Percentiles rank a stretch among this genome's conserved stretches.
Evolutionary conservation across 371 early-diverging fungal species (phyloP).

Genomic region (Mucor indicus): DNA sequence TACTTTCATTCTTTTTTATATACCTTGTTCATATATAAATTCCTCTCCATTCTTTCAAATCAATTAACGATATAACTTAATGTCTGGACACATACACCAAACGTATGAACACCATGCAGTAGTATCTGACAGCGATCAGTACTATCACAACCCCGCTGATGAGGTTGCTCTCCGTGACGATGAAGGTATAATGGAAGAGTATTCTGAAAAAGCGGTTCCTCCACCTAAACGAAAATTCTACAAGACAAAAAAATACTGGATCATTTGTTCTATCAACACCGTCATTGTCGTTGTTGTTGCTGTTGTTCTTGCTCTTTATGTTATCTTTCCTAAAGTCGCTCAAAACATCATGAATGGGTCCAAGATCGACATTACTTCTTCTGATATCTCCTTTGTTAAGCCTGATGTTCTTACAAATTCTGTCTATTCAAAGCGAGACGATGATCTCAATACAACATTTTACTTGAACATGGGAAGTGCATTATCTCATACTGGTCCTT

Average conservation of each 20-base stretch:
- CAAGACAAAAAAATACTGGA: slow-evolving; percentile 57
- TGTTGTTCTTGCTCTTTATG: slow-evolving; percentile 49
- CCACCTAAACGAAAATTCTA: slow-evolving; percentile 46
- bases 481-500: slow-evolving; percentile 58
- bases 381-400: slow-evolving; percentile 50
- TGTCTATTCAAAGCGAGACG: slow-evolving; percentile 27
- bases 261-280: slow-evolving; percentile 46
- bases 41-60: slow-evolving; percentile 5
- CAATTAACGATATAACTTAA: neutral
- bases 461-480: slow-evolving; percentile 49
- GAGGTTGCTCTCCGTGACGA: slow-evolving; percentile 8
- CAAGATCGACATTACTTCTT: slow-evolving; percentile 42
- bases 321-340: slow-evolving; percentile 59
- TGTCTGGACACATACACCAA: slow-evolving; percentile 4
- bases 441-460: slow-evolving; percentile 37
- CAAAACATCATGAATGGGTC: slow-evolving; percentile 56
- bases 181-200: slow-evolving; percentile 41
- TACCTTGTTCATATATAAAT: too few relatives aligned
- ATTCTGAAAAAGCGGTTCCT: slow-evolving; percentile 40
- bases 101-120: slow-evolving; percentile 14
- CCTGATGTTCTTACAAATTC: slow-evolving; percentile 12
- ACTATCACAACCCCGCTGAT: slow-evolving; percentile 6
- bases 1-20: too few relatives aligned
- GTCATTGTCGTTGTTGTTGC: slow-evolving; percentile 51
- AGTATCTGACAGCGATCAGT: slow-evolving; percentile 3